Percentiles rank a stretch among this genome's conserved stretches.
Conservation (phyloP, 768 basidiomycete genomes). For the Lentinula boryana region DNA sequence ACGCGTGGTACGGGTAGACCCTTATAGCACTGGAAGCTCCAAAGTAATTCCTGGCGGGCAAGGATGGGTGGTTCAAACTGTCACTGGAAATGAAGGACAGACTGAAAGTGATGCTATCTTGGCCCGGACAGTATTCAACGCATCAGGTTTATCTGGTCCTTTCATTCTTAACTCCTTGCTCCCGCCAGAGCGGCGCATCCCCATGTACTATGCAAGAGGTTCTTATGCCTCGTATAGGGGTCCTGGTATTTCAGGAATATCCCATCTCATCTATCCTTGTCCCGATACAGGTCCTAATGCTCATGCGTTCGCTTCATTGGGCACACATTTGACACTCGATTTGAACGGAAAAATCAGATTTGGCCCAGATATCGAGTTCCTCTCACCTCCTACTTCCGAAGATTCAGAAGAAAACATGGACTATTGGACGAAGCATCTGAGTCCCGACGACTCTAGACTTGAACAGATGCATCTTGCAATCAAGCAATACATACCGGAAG, state of each 20-base stretch:
- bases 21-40: slow-evolving; percentile 25
- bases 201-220: slow-evolving; percentile 77
- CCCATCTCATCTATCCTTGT: slow-evolving; percentile 87
- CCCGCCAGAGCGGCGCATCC: slow-evolving; percentile 48
- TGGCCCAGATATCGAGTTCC: slow-evolving; percentile 91
- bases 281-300: slow-evolving; percentile 56
- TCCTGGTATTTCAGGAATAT: slow-evolving; percentile 60
- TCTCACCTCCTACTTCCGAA: slow-evolving; percentile 45
- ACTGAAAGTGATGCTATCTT: slow-evolving; percentile 57
- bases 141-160: slow-evolving; percentile 68
- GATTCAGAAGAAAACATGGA: slow-evolving; percentile 45
- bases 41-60: slow-evolving; percentile 29
- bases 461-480: slow-evolving; percentile 68
- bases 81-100: slow-evolving; percentile 41
- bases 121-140: slow-evolving; percentile 75
- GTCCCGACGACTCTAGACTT: slow-evolving; percentile 55
- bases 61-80: slow-evolving; percentile 88
- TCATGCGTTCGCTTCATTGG: slow-evolving; percentile 76
- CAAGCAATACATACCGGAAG: slow-evolving; percentile 64
- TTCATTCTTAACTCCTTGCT: slow-evolving; percentile 69
- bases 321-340: slow-evolving; percentile 89
- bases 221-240: slow-evolving; percentile 88
- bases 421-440: slow-evolving; percentile 70
- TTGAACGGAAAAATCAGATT: slow-evolving; percentile 81
- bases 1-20: slow-evolving; percentile 81